Evolutionary conservation across 2,329 filamentous ascomycete genomes (phyloP).

Genomic region (Paraconiothyrium brasiliense): DNA sequence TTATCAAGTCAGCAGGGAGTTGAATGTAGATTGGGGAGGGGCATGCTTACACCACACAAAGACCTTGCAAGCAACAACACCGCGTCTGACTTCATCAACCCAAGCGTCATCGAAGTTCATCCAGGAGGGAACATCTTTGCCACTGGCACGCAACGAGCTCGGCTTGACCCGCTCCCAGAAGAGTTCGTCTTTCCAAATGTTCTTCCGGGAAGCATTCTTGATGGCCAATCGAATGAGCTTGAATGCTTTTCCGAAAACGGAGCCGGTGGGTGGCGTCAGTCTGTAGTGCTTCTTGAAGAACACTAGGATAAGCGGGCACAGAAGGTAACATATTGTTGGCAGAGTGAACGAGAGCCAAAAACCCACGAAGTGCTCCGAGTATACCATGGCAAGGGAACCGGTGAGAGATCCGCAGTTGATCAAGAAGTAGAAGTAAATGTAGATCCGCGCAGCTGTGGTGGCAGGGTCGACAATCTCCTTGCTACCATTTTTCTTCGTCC

Average conservation of each 20-base stretch:
- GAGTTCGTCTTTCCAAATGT: conserved; percentile 50
- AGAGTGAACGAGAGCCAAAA: conserved; percentile 78
- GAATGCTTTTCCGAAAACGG: conserved; percentile 73
- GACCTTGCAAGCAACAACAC: conserved; percentile 54
- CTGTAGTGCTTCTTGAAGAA: conserved; percentile 73
- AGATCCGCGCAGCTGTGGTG: conserved; percentile 73
- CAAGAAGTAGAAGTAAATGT: conserved; percentile 46
- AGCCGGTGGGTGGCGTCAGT: conserved; percentile 73
- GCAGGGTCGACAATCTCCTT: conserved; percentile 72
- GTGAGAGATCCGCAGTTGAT: conserved; percentile 52
- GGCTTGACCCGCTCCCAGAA: conserved; percentile 74
- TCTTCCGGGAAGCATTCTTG: conserved; percentile 62
- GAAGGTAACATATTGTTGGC: conserved; percentile 70
- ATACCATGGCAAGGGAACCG: conserved; percentile 50
- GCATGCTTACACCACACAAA: conserved; percentile 64
- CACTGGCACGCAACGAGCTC: conserved; percentile 46
- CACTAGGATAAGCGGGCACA: conserved; percentile 66
- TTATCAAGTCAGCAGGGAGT: neutral
- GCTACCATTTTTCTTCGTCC: conserved; percentile 49
- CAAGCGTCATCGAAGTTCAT: conserved; percentile 84
- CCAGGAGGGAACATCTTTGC: conserved; percentile 67
- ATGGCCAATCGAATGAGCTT: conserved; percentile 67
- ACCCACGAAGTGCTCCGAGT: conserved; percentile 61
- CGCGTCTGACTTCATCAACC: conserved; percentile 79
- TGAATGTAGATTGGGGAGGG: neutral